Conservation (phyloP, 768 basidiomycete species). For the Leccinum incarnatum region DNA sequence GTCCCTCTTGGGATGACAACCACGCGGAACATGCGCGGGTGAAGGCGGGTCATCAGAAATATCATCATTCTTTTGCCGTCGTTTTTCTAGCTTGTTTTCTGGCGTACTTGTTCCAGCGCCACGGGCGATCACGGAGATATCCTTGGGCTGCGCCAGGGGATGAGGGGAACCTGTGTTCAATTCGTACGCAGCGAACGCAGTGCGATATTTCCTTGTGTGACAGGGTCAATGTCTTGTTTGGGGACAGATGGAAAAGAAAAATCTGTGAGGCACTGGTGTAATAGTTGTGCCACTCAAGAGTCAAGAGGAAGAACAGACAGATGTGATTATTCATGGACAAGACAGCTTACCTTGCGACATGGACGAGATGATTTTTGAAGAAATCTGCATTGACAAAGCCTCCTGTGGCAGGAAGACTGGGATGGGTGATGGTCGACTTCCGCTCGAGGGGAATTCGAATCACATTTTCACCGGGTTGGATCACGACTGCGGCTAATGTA, state of each 20-base stretch:
- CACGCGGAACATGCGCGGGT: background rate
- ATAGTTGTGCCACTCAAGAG: background rate
- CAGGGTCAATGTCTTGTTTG: background rate
- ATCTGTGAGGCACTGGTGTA: background rate
- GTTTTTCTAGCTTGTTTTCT: conserved; percentile 5
- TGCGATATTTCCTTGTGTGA: conserved; percentile 39
- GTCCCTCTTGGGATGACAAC: conserved; percentile 26
- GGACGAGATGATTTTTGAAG: conserved; percentile 16
- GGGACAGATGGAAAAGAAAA: background rate
- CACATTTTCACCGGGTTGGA: background rate
- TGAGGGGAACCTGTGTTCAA: conserved; percentile 44
- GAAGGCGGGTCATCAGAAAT: background rate
- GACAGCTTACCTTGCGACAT: conserved; percentile 18
- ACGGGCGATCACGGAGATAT: conserved; percentile 7
- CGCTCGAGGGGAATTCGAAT: conserved; percentile 26
- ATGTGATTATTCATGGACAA: too few relatives aligned
- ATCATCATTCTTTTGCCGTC: conserved; percentile 4
- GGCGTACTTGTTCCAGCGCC: background rate
- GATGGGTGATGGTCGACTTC: conserved; percentile 10
- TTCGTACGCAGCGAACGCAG: conserved; percentile 43
- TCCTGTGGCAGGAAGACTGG: background rate
- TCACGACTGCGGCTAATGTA: conserved; percentile 1
- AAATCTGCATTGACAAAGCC: conserved; percentile 6
- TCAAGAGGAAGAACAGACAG: background rate
- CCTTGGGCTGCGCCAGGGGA: conserved; percentile 22